Base-by-base conservation (phyloP, 1,284 basidiomycete species). In the Trametes pubescens region DNA sequence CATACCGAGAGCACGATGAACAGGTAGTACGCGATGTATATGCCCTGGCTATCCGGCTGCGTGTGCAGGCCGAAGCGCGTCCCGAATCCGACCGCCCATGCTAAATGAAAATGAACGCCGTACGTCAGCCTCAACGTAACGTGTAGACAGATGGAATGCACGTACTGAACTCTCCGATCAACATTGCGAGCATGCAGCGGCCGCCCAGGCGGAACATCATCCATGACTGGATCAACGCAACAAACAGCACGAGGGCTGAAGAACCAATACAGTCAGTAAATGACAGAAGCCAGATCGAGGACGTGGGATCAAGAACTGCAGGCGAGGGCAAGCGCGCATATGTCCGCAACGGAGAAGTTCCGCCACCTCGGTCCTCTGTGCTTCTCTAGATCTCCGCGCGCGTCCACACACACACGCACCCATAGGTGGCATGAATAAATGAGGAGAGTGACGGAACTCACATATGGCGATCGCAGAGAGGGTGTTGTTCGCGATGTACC, bases 1-100 rank as follows among this genome's bases (percentile, higher is more conserved):
- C 65, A 7, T 49, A 69, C 68, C 38, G 88, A 82, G 22, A 95
- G 83, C 64, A 94, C 86, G 6, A 88, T 85, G 76, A 97, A 96
- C 10, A 97, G 78, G 0, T 95, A 94, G 77, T 97, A 94, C 64
- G 96, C 85, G 62, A 96, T 75, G 58, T 97, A 69, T 16, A 71
- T 68, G 13, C 68, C 62, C 54, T 68, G 59, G 24, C 59, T 69
- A 38, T 82, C 81, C 2, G 81, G 82, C 68, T 81, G 67, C 2
- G 67, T 57, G 73, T 86, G 78, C 53, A 85, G 74, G 32, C 78
- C 83, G 58, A 81, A 87, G 35, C 87, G 83, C 49, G 78, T 76
- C 2, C 75, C 82, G 55, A 90, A 76, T 22, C 88, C 87, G 16
- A 83, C 71, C 0, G 83, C 81, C 62, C 84, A 86, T 2, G 79